Percentiles rank a stretch among this genome's conserved stretches.
phyloP scores from a whole-genome alignment of 2,329 filamentous ascomycete species.

The Penicillium sumatraense region DNA sequence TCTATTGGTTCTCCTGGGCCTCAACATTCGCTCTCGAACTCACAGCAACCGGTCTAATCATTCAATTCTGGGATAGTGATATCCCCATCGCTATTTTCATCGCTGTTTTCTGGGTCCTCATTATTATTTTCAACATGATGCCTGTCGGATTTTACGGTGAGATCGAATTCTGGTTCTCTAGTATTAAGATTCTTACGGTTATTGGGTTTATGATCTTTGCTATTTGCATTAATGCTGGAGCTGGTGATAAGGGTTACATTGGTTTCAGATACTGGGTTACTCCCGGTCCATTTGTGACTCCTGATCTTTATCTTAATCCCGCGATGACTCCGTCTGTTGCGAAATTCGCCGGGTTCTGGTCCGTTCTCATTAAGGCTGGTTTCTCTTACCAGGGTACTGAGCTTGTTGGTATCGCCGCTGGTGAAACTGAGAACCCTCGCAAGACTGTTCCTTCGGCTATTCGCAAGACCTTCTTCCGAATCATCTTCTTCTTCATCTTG shows the following conservation, averaged over 20 bases:
- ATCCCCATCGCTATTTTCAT: constrained; percentile 74
- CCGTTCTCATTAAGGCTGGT: constrained; percentile 49
- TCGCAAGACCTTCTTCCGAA: constrained; percentile 74
- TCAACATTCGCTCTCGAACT: constrained; percentile 75
- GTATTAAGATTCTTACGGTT: constrained; percentile 76
- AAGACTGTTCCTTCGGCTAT: constrained; percentile 74
- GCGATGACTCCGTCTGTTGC: constrained; percentile 60
- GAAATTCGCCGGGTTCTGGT: constrained; percentile 66
- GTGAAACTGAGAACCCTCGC: constrained; percentile 73
- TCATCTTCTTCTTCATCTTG: constrained; percentile 61
- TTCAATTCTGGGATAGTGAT: constrained; percentile 70
- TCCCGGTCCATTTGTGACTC: constrained; percentile 67
- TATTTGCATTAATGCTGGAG: constrained; percentile 75
- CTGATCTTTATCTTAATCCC: constrained; percentile 60
- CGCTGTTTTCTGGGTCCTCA: constrained; percentile 71
- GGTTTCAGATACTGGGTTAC: constrained; percentile 73
- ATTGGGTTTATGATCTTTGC: constrained; percentile 76
- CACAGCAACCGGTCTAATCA: constrained; percentile 71
- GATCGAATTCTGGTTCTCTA: constrained; percentile 77
- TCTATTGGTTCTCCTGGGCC: constrained; percentile 80
- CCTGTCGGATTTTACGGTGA: constrained; percentile 75
- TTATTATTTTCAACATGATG: constrained; percentile 71
- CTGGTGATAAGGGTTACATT: constrained; percentile 69
- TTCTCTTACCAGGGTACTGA: constrained; percentile 64
- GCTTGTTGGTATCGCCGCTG: constrained; percentile 75